Conservation (phyloP, 148 eudicot genomes). For the Spergularia bocconei region DNA sequence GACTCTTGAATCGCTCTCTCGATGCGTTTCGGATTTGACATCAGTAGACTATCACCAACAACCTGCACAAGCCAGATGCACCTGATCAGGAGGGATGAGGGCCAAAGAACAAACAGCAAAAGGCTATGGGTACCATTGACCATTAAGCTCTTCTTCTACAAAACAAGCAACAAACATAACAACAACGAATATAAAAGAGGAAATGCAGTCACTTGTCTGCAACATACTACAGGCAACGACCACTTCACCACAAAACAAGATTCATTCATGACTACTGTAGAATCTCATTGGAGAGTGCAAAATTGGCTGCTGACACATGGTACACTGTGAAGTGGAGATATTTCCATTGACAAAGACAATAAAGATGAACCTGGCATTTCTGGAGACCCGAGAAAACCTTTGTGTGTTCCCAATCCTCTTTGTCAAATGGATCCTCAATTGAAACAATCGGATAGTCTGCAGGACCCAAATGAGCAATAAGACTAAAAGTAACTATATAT, state of each 20-base stretch:
- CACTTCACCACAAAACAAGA: neutral
- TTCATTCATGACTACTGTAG: neutral
- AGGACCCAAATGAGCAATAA: slow-evolving; percentile 18
- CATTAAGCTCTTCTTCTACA: slow-evolving; percentile 1
- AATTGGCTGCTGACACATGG: slow-evolving; percentile 5
- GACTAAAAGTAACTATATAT: slow-evolving; percentile 3
- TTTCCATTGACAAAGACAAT: neutral
- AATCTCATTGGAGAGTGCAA: neutral
- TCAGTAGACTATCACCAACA: slow-evolving; percentile 82
- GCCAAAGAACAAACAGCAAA: slow-evolving; percentile 2
- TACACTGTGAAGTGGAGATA: neutral
- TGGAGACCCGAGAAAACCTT: slow-evolving; percentile 64
- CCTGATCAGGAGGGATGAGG: slow-evolving; percentile 13
- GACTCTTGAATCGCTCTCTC: slow-evolving; percentile 81
- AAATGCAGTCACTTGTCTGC: neutral
- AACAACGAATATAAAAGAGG: neutral
- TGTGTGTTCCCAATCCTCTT: slow-evolving; percentile 95
- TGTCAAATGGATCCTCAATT: slow-evolving; percentile 97
- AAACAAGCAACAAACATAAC: neutral
- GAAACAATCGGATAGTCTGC: slow-evolving; percentile 88
- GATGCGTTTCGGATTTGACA: slow-evolving; percentile 88
- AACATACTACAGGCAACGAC: neutral
- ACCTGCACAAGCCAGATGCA: slow-evolving; percentile 53
- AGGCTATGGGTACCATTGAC: neutral
- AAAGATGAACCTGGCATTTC: slow-evolving; percentile 68